Percentiles rank a stretch among this genome's conserved stretches.
phyloP scores from a whole-genome alignment of 2,329 filamentous ascomycete genomes.

The Parafenestella ontariensis region DNA sequence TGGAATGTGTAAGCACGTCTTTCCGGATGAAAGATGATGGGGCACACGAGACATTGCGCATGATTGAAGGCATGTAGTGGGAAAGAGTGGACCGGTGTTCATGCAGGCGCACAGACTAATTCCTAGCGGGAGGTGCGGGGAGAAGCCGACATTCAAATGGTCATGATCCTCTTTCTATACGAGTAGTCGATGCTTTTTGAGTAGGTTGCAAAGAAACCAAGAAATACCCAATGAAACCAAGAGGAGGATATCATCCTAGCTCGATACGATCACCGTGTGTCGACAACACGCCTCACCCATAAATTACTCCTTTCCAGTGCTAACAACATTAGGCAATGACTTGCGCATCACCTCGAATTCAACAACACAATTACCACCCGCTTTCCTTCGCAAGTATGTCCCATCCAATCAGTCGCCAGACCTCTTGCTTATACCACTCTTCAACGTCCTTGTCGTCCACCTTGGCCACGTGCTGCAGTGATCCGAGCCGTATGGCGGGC shows the following conservation, averaged over 20 bases:
- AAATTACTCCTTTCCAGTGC: background rate
- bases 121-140: background rate
- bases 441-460: slow-evolving; percentile 51
- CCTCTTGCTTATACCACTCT: slow-evolving; percentile 63
- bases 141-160: no score
- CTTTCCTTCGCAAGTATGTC: slow-evolving; percentile 52
- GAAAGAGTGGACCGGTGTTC: background rate
- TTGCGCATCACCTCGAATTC: background rate
- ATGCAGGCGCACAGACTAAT: background rate
- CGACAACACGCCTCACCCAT: background rate
- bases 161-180: no score
- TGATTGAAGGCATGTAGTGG: background rate
- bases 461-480: slow-evolving; percentile 41
- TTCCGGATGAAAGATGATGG: background rate
- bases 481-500: slow-evolving; percentile 22
- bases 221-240: no score
- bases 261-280: background rate
- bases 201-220: no score
- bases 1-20: background rate
- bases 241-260: no score
- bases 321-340: background rate
- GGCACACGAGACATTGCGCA: background rate
- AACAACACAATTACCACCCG: slow-evolving; percentile 15
- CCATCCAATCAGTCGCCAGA: slow-evolving; percentile 67
- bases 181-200: no score